These are phyloP conservation scores for Fistulifera pelliculosa DNA, from an alignment of 108 stramenopile genomes.

Conservation along the genomic window DNA sequence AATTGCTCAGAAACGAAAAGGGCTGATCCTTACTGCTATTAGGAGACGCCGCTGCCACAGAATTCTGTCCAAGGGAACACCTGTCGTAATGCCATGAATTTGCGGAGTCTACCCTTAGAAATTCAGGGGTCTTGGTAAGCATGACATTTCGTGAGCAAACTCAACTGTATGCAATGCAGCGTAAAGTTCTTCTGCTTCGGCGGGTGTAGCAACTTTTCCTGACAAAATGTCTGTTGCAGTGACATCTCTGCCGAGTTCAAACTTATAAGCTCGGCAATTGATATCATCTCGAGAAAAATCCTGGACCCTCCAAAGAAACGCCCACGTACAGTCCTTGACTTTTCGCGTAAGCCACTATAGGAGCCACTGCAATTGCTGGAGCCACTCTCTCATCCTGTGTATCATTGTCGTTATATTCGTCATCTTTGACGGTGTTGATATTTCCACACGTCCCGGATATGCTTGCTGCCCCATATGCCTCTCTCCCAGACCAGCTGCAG, in stretches of 20 bases:
- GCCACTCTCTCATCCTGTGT: conserved; percentile 6
- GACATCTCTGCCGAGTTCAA: conserved; percentile 37
- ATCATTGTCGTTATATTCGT: conserved; percentile 44
- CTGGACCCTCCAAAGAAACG: conserved; percentile 72
- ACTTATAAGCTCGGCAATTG: conserved; percentile 72
- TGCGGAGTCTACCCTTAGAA: conserved; percentile 39
- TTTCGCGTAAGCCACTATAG: conserved; percentile 83
- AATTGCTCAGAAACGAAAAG: conserved; percentile 15
- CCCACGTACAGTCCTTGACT: conserved; percentile 83
- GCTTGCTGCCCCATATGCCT: conserved; percentile 76
- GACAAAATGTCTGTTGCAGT: conserved; percentile 61
- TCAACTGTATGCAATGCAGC: conserved; percentile 67
- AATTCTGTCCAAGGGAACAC: conserved; percentile 5
- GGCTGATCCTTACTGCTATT: conserved; percentile 16
- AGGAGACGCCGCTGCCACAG: neutral
- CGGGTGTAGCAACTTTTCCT: conserved; percentile 62
- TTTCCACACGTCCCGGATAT: conserved; percentile 35
- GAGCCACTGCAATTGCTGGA: conserved; percentile 41
- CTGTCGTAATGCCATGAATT: conserved; percentile 36
- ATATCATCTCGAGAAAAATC: conserved; percentile 66
- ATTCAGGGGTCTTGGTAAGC: conserved; percentile 54
- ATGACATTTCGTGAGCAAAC: conserved; percentile 59
- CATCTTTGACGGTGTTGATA: conserved; percentile 40
- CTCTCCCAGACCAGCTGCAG: conserved; percentile 65
- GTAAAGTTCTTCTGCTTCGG: conserved; percentile 75